These are phyloP conservation scores for rapeseed (Brassica napus) DNA, from an alignment of 345 rosid species.

Conservation along the genomic window DNA sequence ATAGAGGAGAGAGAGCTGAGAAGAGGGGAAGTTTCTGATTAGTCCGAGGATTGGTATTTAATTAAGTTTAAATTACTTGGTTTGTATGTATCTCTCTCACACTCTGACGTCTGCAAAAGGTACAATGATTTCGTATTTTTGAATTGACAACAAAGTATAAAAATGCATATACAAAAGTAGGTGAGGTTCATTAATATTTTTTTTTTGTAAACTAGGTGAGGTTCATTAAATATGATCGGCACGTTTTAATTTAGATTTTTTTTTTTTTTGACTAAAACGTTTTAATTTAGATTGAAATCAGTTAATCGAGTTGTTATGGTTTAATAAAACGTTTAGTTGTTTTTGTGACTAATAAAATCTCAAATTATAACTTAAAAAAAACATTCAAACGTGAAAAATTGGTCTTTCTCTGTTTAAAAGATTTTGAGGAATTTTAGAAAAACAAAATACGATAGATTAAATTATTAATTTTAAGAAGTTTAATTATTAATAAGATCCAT, in stretches of 20 bases:
- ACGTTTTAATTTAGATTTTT: no score
- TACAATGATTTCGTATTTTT: no score
- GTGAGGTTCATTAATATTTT: not conserved
- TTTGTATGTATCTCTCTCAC: not conserved
- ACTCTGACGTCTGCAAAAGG: not conserved
- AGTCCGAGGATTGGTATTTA: constrained; percentile 7
- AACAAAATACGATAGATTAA: not conserved
- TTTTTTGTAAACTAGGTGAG: not conserved
- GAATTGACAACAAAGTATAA: not conserved
- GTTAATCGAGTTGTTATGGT: no score
- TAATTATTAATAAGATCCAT: not conserved
- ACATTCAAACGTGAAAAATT: no score
- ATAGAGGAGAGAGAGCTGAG: not conserved
- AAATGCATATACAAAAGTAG: not conserved
- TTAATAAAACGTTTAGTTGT: no score
- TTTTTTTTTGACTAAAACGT: no score
- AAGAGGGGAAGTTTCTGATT: not conserved
- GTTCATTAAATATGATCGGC: not conserved
- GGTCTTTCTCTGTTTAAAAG: not conserved
- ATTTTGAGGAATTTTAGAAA: not conserved
- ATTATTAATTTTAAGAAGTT: not conserved
- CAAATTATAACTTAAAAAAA: no score
- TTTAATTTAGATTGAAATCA: not conserved
- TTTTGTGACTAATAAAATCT: no score
- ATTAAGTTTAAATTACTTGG: not conserved